A percentile compares a stretch with the other conserved stretches of the same genome.
Evolutionary conservation across 2,329 filamentous ascomycete genomes (phyloP).

Genomic region (Fusarium aywerte): DNA sequence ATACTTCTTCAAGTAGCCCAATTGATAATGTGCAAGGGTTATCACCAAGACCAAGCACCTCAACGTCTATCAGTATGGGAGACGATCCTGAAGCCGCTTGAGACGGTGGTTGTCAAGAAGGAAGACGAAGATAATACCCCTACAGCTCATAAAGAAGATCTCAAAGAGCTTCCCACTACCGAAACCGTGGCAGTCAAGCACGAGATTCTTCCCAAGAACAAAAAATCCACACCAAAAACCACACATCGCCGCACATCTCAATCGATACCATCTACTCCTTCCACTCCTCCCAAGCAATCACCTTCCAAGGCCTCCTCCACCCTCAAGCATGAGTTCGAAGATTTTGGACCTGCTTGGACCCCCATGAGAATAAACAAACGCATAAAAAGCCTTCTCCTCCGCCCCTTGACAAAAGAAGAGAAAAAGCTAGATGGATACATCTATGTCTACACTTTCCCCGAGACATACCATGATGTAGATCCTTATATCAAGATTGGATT

Average conservation of each 20-base stretch:
- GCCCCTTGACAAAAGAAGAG: neutral
- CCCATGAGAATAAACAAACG: conserved; percentile 26
- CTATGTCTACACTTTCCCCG: conserved; percentile 44
- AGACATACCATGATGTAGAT: conserved; percentile 21
- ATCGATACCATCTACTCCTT: neutral
- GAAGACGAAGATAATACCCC: conserved; percentile 13
- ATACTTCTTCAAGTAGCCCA: conserved; percentile 26
- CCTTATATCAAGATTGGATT: conserved; percentile 49
- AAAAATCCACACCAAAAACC: neutral
- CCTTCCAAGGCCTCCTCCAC: neutral
- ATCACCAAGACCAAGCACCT: conserved; percentile 1
- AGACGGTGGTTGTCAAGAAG: conserved; percentile 2
- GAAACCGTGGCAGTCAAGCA: neutral
- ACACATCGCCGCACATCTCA: neutral
- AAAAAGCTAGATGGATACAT: conserved; percentile 28
- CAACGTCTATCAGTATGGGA: conserved; percentile 24
- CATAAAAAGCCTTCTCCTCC: conserved; percentile 29
- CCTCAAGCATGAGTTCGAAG: conserved; percentile 35
- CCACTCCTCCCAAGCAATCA: neutral
- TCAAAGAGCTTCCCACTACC: neutral
- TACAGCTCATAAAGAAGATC: neutral
- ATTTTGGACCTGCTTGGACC: conserved; percentile 16
- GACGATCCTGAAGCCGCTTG: conserved; percentile 7
- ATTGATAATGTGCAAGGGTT: conserved; percentile 31
- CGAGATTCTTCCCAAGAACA: neutral